Conservation (phyloP, 352 stramenopile genomes). For the Pythium utonaiense region DNA sequence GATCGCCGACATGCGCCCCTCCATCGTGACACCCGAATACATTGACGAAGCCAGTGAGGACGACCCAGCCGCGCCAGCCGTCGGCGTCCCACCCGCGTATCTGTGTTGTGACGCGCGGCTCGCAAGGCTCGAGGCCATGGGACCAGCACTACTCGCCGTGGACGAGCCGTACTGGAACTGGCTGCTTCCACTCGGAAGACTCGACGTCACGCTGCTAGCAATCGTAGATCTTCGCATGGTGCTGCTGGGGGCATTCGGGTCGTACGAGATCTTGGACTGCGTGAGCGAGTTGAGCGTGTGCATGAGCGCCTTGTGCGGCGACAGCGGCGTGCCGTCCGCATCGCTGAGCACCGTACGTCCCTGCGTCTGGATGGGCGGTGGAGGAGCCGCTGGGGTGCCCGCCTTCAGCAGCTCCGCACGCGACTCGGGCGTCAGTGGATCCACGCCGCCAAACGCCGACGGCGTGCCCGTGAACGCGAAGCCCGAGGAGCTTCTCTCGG, state of each 20-base stretch:
- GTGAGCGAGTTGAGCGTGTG: conserved; percentile 51
- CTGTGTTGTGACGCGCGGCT: conserved; percentile 13
- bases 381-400: conserved; percentile 15
- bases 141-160: neutral
- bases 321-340: conserved; percentile 33
- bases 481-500: conserved; percentile 4
- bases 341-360: neutral
- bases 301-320: conserved; percentile 57
- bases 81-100: neutral
- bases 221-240: neutral
- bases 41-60: conserved; percentile 3
- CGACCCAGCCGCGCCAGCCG: neutral
- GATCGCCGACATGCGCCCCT: conserved; percentile 24
- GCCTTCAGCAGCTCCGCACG: conserved; percentile 22
- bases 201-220: conserved; percentile 17
- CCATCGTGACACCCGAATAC: conserved; percentile 12
- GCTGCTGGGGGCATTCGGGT: neutral
- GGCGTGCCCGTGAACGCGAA: conserved; percentile 19
- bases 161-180: conserved; percentile 17
- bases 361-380: conserved; percentile 13
- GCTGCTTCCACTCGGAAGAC: conserved; percentile 14
- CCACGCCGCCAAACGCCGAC: conserved; percentile 17
- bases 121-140: conserved; percentile 21
- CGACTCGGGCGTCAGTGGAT: conserved; percentile 27
- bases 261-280: conserved; percentile 19